phyloP scores from a whole-genome alignment of 805 yeast species.

The Saturnispora ahearnii region DNA sequence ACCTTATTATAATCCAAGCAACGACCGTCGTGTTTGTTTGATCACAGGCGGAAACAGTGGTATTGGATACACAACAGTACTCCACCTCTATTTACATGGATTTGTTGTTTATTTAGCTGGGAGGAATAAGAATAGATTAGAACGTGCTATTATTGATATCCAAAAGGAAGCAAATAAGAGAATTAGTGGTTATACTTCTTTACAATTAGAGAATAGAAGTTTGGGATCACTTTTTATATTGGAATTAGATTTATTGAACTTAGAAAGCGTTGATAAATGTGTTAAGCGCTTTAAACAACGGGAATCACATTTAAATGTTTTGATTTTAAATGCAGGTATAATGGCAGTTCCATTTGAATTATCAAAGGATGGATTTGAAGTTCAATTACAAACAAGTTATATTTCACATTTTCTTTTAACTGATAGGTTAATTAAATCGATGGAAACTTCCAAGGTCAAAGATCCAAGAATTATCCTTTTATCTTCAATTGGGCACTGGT shows the following conservation, averaged over 20 bases:
- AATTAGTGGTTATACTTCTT: slow-evolving; percentile 15
- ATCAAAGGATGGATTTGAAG: slow-evolving; percentile 60
- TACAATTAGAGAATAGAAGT: slow-evolving; percentile 18
- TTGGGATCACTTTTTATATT: slow-evolving; percentile 46
- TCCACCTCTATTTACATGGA: slow-evolving; percentile 74
- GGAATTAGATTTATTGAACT: slow-evolving; percentile 46
- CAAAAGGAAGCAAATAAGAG: slow-evolving; percentile 41
- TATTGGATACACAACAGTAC: slow-evolving; percentile 66
- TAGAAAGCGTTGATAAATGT: slow-evolving; percentile 40
- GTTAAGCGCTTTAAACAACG: slow-evolving; percentile 34
- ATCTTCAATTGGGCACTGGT: slow-evolving; percentile 57
- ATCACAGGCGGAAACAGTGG: slow-evolving; percentile 82
- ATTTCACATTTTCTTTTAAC: slow-evolving; percentile 68
- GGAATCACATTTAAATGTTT: slow-evolving; percentile 48
- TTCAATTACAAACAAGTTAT: slow-evolving; percentile 73
- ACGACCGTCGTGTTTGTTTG: slow-evolving; percentile 53
- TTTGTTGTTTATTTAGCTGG: slow-evolving; percentile 69
- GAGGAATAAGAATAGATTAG: slow-evolving; percentile 47
- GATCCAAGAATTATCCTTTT: slow-evolving; percentile 52
- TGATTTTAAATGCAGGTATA: slow-evolving; percentile 73
- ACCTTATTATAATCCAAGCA: slow-evolving; percentile 53
- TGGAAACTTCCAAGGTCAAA: slow-evolving; percentile 30
- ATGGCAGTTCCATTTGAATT: slow-evolving; percentile 63
- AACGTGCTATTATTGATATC: slow-evolving; percentile 48
- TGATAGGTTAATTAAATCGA: slow-evolving; percentile 44